These are phyloP conservation scores for Cyclospora cayetanensis DNA, from an alignment of 169 alveolate species.

Conservation along the genomic window DNA sequence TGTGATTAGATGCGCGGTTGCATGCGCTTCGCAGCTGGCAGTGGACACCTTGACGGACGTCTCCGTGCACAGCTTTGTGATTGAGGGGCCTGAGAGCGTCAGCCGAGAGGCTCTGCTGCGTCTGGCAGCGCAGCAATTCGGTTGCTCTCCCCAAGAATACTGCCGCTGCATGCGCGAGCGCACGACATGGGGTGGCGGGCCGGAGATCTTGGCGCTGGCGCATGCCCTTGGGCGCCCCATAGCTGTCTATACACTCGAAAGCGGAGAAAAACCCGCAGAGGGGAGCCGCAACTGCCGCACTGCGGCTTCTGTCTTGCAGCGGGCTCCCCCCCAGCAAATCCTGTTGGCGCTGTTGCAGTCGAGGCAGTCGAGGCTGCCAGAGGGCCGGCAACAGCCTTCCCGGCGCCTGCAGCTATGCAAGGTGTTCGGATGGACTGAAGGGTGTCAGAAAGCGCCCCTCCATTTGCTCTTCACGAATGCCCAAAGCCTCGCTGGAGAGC, in stretches of 20 bases:
- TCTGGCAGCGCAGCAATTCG: slow-evolving; percentile 3
- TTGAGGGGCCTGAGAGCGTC: slow-evolving; percentile 49
- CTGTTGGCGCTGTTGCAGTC: neutral
- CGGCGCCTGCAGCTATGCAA: neutral
- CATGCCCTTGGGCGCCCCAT: slow-evolving; percentile 49
- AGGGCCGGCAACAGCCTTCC: neutral
- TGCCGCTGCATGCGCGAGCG: slow-evolving; percentile 49
- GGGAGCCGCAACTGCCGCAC: neutral
- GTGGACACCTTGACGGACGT: slow-evolving; percentile 52
- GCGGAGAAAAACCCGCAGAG: no score
- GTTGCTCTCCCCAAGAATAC: neutral
- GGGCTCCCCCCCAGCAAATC: neutral
- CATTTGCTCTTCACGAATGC: neutral
- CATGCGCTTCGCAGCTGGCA: slow-evolving; percentile 21
- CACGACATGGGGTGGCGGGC: slow-evolving; percentile 65
- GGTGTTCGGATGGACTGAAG: slow-evolving; percentile 6
- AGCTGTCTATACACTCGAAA: neutral
- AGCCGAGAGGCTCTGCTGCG: neutral
- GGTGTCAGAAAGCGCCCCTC: neutral
- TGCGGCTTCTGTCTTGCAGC: neutral
- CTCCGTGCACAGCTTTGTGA: neutral
- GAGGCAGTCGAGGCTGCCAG: neutral
- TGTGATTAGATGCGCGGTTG: neutral
- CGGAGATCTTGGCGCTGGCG: slow-evolving; percentile 52
- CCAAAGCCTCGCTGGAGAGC: neutral